Evolutionary conservation across 768 basidiomycete genomes (phyloP).

Genomic region (Hebeloma cylindrosporum): DNA sequence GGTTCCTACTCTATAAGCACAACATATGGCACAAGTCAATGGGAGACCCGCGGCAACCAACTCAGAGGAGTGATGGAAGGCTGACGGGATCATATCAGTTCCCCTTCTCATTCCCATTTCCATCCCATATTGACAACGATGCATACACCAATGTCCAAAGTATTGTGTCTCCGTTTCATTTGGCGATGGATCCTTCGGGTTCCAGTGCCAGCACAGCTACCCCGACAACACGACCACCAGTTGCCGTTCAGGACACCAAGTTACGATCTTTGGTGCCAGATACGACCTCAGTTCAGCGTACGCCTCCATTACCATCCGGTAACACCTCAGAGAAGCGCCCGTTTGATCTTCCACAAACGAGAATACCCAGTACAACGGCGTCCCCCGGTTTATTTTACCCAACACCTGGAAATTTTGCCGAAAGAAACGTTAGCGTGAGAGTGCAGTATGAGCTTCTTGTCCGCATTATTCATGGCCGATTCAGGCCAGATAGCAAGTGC

Average conservation of each 20-base stretch:
- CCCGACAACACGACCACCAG: neutral
- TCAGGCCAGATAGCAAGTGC: conserved; percentile 31
- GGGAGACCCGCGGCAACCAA: conserved; percentile 16
- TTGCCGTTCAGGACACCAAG: neutral
- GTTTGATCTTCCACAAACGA: too few relatives aligned
- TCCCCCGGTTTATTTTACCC: conserved; percentile 9
- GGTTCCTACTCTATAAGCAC: conserved; percentile 23
- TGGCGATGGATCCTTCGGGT: neutral
- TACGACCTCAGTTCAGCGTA: too few relatives aligned
- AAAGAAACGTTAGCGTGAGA: conserved; percentile 24
- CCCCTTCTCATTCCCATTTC: conserved; percentile 34
- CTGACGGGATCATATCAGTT: conserved; percentile 28
- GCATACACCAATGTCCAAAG: conserved; percentile 4
- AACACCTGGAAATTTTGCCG: conserved; percentile 32
- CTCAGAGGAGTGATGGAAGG: conserved; percentile 15
- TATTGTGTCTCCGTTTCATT: neutral
- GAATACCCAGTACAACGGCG: too few relatives aligned
- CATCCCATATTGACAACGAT: conserved; percentile 22
- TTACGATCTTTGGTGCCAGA: too few relatives aligned
- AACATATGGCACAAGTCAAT: conserved; percentile 26
- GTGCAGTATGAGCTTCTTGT: conserved; percentile 32
- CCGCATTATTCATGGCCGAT: conserved; percentile 28
- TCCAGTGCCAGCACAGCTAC: neutral
- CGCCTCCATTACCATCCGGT: too few relatives aligned
- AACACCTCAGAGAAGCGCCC: too few relatives aligned